phyloP scores from a whole-genome alignment of 805 yeast genomes.

The Phaffomyces antillensis region DNA sequence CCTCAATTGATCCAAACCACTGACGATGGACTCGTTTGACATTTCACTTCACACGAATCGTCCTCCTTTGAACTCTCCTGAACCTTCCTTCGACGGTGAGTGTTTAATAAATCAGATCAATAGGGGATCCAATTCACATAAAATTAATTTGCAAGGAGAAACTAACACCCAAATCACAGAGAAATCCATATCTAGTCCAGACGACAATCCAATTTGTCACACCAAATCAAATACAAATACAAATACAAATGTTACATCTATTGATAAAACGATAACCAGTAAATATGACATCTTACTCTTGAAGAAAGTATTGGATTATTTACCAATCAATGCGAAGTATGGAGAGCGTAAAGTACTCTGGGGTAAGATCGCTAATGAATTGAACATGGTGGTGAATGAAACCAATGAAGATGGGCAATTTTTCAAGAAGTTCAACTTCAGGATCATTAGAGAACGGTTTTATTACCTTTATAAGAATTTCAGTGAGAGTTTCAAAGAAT shows the following conservation, averaged over 20 bases:
- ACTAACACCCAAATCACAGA: neutral
- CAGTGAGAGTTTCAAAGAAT: neutral
- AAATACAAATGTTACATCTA: too few relatives aligned
- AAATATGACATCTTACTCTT: neutral
- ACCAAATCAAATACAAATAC: too few relatives aligned
- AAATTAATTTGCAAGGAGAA: too few relatives aligned
- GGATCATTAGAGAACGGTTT: constrained; percentile 6
- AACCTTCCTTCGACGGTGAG: neutral
- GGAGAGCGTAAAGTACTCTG: constrained; percentile 4
- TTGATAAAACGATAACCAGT: too few relatives aligned
- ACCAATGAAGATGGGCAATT: too few relatives aligned
- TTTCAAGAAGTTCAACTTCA: neutral
- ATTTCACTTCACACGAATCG: constrained; percentile 7
- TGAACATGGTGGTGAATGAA: neutral
- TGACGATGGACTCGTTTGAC: constrained; percentile 1
- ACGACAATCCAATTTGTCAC: too few relatives aligned
- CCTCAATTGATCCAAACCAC: too few relatives aligned
- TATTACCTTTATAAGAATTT: constrained; percentile 2
- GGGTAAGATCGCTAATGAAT: neutral
- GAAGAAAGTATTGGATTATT: constrained; percentile 1
- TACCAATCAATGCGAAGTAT: constrained; percentile 7
- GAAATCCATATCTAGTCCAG: neutral
- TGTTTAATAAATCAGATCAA: too few relatives aligned
- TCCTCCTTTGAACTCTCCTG: constrained; percentile 10
- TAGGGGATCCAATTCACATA: too few relatives aligned